These are phyloP conservation scores for Carpinus viminea DNA, from an alignment of 306 rosid genomes.

Conservation along the genomic window DNA sequence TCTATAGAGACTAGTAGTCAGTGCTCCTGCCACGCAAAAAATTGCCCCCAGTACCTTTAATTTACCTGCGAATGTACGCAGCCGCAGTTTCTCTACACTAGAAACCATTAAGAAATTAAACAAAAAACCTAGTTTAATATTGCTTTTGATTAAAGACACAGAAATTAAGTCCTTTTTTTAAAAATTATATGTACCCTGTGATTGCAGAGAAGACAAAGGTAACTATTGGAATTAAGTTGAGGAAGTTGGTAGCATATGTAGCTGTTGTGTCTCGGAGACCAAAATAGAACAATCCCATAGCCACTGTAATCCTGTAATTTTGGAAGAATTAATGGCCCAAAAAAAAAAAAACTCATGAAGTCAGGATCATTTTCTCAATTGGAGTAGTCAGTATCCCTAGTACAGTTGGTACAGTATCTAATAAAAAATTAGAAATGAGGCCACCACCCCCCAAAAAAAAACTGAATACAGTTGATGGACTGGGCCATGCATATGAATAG, in stretches of 20 bases:
- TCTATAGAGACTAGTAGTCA: conserved; percentile 40
- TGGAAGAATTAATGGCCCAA: neutral
- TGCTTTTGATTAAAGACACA: neutral
- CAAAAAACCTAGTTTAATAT: neutral
- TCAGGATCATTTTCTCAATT: neutral
- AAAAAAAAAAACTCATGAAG: neutral
- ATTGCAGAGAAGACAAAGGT: conserved; percentile 54
- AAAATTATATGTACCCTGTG: conserved; percentile 30
- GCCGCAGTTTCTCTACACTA: conserved; percentile 49
- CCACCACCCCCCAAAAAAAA: too few species aligned
- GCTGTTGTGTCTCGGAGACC: conserved; percentile 74
- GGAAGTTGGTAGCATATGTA: conserved; percentile 59
- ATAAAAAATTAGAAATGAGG: too few species aligned
- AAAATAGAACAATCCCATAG: conserved; percentile 53
- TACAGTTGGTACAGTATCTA: too few species aligned
- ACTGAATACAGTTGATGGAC: too few species aligned
- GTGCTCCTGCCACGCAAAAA: conserved; percentile 59
- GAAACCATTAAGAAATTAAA: neutral
- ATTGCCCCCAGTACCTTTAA: conserved; percentile 51
- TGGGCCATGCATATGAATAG: too few species aligned
- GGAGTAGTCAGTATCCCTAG: neutral
- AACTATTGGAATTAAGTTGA: conserved; percentile 57
- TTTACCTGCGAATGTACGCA: conserved; percentile 37
- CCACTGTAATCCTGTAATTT: conserved; percentile 48
- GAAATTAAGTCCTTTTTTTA: neutral